Conservation (phyloP, 164 flowering plant species). For the Saururus chinensis region DNA sequence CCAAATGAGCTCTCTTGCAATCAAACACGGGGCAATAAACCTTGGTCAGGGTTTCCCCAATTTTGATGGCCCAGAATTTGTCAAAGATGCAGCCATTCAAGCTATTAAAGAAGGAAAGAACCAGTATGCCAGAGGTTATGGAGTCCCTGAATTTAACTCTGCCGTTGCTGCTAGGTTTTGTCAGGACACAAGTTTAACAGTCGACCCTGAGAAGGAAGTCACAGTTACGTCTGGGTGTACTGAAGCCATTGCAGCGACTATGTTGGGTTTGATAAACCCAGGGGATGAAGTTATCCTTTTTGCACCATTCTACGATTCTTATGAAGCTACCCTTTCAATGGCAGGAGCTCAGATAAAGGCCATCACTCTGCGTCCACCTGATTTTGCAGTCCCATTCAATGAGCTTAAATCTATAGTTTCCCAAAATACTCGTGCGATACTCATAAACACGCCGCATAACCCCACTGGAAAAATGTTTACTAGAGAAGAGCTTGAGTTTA, state of each 20-base stretch:
- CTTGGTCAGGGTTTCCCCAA: constrained; percentile 98
- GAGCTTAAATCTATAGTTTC: constrained; percentile 64
- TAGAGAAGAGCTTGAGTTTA: constrained; percentile 55
- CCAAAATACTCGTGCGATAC: constrained; percentile 74
- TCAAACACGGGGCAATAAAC: constrained; percentile 90
- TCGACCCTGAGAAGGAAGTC: constrained; percentile 91
- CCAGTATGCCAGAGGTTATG: constrained; percentile 94
- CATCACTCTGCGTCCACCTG: constrained; percentile 77
- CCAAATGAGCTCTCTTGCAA: constrained; percentile 88
- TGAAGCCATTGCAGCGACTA: constrained; percentile 96
- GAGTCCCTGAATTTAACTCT: constrained; percentile 74
- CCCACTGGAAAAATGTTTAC: constrained; percentile 96
- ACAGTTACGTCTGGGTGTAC: constrained; percentile 98
- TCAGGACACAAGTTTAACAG: constrained; percentile 72
- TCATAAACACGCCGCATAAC: constrained; percentile 88
- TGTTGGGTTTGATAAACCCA: constrained; percentile 86
- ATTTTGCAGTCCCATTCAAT: constrained; percentile 68
- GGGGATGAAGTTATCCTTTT: constrained; percentile 92
- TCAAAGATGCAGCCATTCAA: constrained; percentile 91
- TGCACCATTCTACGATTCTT: constrained; percentile 96
- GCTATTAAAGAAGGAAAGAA: constrained; percentile 88
- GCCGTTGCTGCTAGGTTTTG: constrained; percentile 74
- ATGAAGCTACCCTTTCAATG: constrained; percentile 93
- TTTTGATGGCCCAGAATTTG: constrained; percentile 97
- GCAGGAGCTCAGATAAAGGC: constrained; percentile 74